Conservation (phyloP, 2,329 filamentous ascomycete genomes). For the Leptoxyphium fumago region DNA sequence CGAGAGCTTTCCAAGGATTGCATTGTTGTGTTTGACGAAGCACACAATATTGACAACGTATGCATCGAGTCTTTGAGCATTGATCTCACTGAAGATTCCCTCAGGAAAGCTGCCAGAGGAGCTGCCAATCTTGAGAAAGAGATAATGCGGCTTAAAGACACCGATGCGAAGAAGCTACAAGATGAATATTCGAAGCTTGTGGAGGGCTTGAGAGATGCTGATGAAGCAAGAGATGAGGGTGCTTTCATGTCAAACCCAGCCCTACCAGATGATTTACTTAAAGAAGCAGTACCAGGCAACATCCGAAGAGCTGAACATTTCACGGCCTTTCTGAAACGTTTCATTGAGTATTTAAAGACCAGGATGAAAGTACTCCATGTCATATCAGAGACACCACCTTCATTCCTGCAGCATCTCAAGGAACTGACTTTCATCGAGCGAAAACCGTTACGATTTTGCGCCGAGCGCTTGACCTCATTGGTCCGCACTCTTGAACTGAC, state of each 20-base stretch:
- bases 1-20: conserved; percentile 95
- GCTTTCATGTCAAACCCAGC: conserved; percentile 96
- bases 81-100: conserved; percentile 86
- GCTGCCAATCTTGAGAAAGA: conserved; percentile 82
- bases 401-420: conserved; percentile 81
- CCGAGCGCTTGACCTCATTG: conserved; percentile 83
- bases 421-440: conserved; percentile 96
- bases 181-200: conserved; percentile 93
- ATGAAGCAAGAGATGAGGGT: conserved; percentile 82
- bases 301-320: conserved; percentile 95
- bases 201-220: conserved; percentile 73
- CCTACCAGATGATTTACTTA: conserved; percentile 81
- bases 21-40: conserved; percentile 97
- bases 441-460: conserved; percentile 87
- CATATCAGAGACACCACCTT: conserved; percentile 90
- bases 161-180: conserved; percentile 84
- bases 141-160: conserved; percentile 89
- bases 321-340: conserved; percentile 82
- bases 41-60: conserved; percentile 98
- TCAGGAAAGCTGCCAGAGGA: conserved; percentile 79
- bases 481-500: conserved; percentile 90
- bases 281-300: conserved; percentile 92
- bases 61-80: conserved; percentile 97
- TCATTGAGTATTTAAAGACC: conserved; percentile 90
- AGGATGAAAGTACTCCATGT: conserved; percentile 97